Percentiles rank a stretch among this genome's conserved stretches.
Conservation (phyloP, 106 monocot genomes). For the Phalaenopsis aphrodite region DNA sequence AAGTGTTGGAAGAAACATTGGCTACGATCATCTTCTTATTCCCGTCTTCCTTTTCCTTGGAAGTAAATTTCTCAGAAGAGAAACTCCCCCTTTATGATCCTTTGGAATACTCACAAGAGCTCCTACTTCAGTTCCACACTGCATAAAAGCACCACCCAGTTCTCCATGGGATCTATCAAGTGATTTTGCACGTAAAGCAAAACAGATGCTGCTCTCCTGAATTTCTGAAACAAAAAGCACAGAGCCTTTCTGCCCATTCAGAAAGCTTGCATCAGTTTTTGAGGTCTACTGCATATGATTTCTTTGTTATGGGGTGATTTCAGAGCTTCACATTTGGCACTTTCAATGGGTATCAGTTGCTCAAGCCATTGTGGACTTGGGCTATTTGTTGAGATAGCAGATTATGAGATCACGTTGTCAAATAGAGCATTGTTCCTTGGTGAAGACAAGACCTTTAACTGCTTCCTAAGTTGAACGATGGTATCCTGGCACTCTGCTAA, state of each 20-base stretch:
- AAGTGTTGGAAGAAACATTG: neutral
- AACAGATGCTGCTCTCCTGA: neutral
- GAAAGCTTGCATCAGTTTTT: slow-evolving; percentile 16
- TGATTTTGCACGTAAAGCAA: neutral
- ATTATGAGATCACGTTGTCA: slow-evolving; percentile 32
- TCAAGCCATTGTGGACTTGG: slow-evolving; percentile 15
- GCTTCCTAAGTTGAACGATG: slow-evolving; percentile 50
- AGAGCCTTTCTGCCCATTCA: neutral
- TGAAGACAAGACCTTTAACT: slow-evolving; percentile 62
- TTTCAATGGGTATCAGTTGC: slow-evolving; percentile 24
- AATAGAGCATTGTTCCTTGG: slow-evolving; percentile 49
- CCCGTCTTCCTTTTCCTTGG: slow-evolving; percentile 7
- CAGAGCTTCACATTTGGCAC: slow-evolving; percentile 16
- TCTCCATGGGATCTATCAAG: neutral
- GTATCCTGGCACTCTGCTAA: slow-evolving; percentile 74
- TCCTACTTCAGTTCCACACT: neutral
- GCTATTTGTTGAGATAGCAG: slow-evolving; percentile 5
- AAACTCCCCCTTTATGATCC: slow-evolving; percentile 12
- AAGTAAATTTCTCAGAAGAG: slow-evolving; percentile 16
- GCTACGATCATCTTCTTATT: slow-evolving; percentile 8
- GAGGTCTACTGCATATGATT: slow-evolving; percentile 23
- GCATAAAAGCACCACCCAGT: neutral
- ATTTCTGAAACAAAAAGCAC: neutral
- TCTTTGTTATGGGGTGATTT: slow-evolving; percentile 38
- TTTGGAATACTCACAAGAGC: slow-evolving; percentile 16